Base-by-base conservation (phyloP, 768 basidiomycete species). In the Crepidotus variabilis region DNA sequence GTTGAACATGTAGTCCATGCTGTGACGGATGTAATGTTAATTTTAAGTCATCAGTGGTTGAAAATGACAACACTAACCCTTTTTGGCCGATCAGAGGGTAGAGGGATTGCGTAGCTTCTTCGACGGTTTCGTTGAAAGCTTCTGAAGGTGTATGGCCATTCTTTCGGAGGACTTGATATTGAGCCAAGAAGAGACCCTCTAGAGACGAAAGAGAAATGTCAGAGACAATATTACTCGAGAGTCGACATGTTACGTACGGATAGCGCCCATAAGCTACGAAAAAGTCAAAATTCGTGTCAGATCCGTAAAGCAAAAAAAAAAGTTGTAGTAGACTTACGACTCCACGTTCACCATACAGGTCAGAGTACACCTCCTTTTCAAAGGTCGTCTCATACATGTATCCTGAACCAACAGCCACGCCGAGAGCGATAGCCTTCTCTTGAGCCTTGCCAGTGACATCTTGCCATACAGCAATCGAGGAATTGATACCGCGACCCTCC, bases 341-440 rank as follows among this genome's bases (percentile, higher is more conserved):
- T 82, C 97, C 97, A 81, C 97, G 94, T 81, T 99, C 97, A 75
- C 97, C 97, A 72, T 96, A 98, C 61, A 99, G 80, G 71, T 99
- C 97, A 52, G 97, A 98, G 86, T 90, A 98, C 60, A 98, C 97
- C 79, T 99, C 97, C 83, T 97, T 98, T 84, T 98, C 82, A 64
- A 99, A 98, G 61, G 97, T 97, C 23, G 97, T 99, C 76, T 98
- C 97, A 73, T 99, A 99, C 76, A 93, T 78, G 82, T 99, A 99
- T 50, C 97, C 97, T 57, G 94, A 93, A 57, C 97, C 97, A 61
- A 98, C 82, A 59, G 82, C 96, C 59, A 98, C 92, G 74, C 92
- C 94, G 54, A 99, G 76, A 46, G 96, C 97, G 58, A 91, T 81
- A 47, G 96, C 97, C 81, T 92, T 96, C 78, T 99, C 97, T 78